phyloP scores from a whole-genome alignment of 1,284 basidiomycete species.

The Pseudozyma sp. region DNA sequence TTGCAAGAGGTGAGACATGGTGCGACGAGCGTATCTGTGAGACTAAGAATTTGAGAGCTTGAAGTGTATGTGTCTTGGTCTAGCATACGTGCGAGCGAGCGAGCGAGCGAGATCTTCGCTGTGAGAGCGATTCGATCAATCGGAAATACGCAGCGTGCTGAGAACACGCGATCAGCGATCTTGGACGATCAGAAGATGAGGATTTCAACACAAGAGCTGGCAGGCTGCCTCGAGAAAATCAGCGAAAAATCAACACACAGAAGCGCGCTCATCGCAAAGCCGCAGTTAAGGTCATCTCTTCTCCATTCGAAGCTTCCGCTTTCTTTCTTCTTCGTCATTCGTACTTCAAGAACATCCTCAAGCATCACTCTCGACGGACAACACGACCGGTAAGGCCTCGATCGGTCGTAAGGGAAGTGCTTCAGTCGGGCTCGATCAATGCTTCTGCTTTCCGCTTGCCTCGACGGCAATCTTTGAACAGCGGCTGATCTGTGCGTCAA shows the following conservation, averaged over 20 bases:
- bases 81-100: conserved; percentile 16
- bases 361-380: not conserved
- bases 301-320: not conserved
- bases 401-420: conserved; percentile 11
- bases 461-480: conserved; percentile 13
- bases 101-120: too few species aligned
- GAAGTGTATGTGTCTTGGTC: not conserved
- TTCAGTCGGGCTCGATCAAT: conserved; percentile 10
- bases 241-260: conserved; percentile 16
- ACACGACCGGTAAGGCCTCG: not conserved
- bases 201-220: too few species aligned
- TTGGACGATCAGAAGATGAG: conserved; percentile 16
- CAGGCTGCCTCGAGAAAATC: conserved; percentile 1
- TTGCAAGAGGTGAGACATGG: not conserved
- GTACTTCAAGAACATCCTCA: conserved; percentile 10
- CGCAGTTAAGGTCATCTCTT: not conserved
- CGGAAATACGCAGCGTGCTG: conserved; percentile 2
- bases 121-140: too few species aligned
- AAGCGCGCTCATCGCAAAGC: conserved; percentile 9
- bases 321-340: not conserved
- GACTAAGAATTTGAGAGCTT: not conserved
- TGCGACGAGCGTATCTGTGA: too few species aligned
- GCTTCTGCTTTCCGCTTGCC: conserved; percentile 3
- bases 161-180: conserved; percentile 16
- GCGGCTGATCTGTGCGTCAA: not conserved